Evolutionary conservation across 2,329 filamentous ascomycete genomes (phyloP), one percentile per base, ranked within the genome.

Genomic region (Lachnellula arida): DNA sequence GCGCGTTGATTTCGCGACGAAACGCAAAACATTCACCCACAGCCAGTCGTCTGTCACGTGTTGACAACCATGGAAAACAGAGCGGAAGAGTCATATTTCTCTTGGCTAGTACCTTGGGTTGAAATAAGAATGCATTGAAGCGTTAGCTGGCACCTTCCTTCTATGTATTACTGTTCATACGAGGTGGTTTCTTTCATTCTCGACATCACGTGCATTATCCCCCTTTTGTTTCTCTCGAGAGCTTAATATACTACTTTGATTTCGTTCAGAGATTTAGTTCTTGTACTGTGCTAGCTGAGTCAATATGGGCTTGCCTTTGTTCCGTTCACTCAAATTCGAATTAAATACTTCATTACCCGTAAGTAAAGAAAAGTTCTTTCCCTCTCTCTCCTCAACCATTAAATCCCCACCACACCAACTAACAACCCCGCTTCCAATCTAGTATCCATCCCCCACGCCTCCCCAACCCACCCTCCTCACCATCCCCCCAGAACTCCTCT

Each of bases 401-500:
- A 4, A 11, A 11, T 25, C 42, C 19, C 11, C 8, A 23, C 6
- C 34, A 32, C 22, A 17, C 46, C 9, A 47, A 55, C 12, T 17
- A 9, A 40, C 46, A 19, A 15, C 34, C 19, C 35, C 44, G 1
- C 6, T 17, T 40, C 40, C 40, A 34, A 22, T 23, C 32, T 15
- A n/a, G 11, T 6, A 35, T 28, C 46, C 32, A 39, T 19, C 17
- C 39, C 25, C 15, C n/a, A n/a, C 1, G 5, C 23, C 9, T 22
- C 28, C n/a, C n/a, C 32, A 43, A 12, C 51, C 39, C 46, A 46
- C 7, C 6, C 59, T 64, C 23, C 54, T 57, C n/a, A 53, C 54
- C 47, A 53, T 65, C 39, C 61, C 64, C 23, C 54, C 58, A 39
- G 76, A 78, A 63, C 66, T 78, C 37, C 65, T 76, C 35, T 71